These are phyloP conservation scores for Tetracladium marchalianum DNA, from an alignment of 495 filamentous ascomycete species.

Conservation along the genomic window DNA sequence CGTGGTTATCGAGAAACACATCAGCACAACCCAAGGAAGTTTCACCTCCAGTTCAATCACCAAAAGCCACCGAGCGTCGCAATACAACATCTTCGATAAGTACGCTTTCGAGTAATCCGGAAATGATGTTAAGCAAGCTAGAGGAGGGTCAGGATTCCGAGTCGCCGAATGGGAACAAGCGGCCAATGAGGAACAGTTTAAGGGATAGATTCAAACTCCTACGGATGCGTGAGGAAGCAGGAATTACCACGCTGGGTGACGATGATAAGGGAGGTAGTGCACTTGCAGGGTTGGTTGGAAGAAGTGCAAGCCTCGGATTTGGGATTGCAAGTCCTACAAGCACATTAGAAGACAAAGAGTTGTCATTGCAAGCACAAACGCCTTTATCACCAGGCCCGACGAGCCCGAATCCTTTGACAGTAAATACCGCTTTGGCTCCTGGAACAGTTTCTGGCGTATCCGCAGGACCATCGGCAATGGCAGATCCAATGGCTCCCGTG, in stretches of 20 bases:
- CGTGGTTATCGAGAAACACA: constrained; percentile 74
- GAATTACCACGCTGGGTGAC: constrained; percentile 39
- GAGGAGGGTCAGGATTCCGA: constrained; percentile 55
- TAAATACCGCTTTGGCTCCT: constrained; percentile 58
- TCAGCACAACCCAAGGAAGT: constrained; percentile 49
- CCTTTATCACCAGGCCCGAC: constrained; percentile 39
- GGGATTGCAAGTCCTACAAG: constrained; percentile 45
- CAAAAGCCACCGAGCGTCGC: constrained; percentile 35
- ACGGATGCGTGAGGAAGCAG: constrained; percentile 69
- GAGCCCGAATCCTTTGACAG: constrained; percentile 38
- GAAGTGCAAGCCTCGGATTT: constrained; percentile 38
- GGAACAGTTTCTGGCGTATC: constrained; percentile 73
- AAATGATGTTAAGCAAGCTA: constrained; percentile 59
- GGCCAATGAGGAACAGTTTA: constrained; percentile 55
- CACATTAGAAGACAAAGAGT: constrained; percentile 45
- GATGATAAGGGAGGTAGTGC: constrained; percentile 33
- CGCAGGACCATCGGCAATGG: constrained; percentile 55
- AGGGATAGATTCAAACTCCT: constrained; percentile 81
- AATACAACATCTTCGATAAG: constrained; percentile 70
- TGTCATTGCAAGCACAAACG: constrained; percentile 23
- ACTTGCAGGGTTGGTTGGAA: constrained; percentile 31
- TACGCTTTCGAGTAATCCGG: constrained; percentile 62
- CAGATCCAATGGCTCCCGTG: constrained; percentile 52
- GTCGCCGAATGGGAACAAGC: constrained; percentile 30
- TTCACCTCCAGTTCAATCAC: constrained; percentile 29